phyloP scores from a whole-genome alignment of 2,329 filamentous ascomycete genomes.

The Cordyceps cicadae region DNA sequence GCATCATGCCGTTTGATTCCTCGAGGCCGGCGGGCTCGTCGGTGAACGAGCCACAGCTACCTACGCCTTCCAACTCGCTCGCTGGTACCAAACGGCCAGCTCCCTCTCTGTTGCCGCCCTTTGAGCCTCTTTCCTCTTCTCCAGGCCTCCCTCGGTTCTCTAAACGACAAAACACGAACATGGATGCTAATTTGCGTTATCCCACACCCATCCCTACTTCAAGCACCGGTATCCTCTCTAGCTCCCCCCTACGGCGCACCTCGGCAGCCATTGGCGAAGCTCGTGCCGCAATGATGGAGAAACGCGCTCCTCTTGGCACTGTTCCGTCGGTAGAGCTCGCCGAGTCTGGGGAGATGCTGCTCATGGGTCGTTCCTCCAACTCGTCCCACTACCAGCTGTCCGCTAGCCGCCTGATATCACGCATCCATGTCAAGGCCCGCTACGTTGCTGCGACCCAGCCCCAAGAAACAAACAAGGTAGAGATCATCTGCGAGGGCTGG shows the following conservation, averaged over 20 bases:
- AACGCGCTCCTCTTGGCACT: conserved; percentile 73
- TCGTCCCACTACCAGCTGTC: conserved; percentile 94
- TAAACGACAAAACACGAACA: conserved; percentile 54
- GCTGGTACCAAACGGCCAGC: conserved; percentile 52
- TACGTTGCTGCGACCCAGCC: conserved; percentile 64
- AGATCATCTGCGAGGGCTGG: conserved; percentile 90
- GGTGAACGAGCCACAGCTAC: conserved; percentile 11
- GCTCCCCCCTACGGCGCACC: conserved; percentile 61
- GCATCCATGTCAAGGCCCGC: conserved; percentile 81
- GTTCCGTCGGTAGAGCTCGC: conserved; percentile 77
- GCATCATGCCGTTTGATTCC: conserved; percentile 10
- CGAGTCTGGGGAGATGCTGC: conserved; percentile 69
- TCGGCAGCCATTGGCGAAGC: conserved; percentile 52
- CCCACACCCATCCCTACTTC: conserved; percentile 92
- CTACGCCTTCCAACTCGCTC: conserved; percentile 16
- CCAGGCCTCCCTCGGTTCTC: conserved; percentile 59
- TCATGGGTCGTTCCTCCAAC: conserved; percentile 89
- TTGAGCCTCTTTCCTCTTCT: conserved; percentile 73
- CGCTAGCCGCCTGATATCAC: conserved; percentile 83
- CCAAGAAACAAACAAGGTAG: conserved; percentile 67
- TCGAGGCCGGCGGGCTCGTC: not conserved
- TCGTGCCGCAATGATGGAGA: conserved; percentile 24
- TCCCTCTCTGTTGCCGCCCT: conserved; percentile 65
- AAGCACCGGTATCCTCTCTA: conserved; percentile 82
- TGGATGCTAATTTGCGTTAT: conserved; percentile 56